Evolutionary conservation across 805 yeast species (phyloP), one percentile per base, ranked within the genome.

Genomic region (Torulaspora gathmanii): DNA sequence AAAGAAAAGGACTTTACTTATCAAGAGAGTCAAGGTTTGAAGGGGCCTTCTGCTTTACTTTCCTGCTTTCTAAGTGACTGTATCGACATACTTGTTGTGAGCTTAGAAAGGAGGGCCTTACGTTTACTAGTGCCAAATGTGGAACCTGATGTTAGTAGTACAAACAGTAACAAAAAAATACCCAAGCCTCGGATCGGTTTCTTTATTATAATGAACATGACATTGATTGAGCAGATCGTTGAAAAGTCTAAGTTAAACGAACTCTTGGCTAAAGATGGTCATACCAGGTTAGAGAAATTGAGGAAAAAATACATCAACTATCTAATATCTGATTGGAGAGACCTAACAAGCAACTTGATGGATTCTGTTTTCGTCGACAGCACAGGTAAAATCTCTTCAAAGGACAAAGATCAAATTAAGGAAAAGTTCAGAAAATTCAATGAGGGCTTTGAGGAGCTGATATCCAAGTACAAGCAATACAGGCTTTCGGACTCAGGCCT

Each of bases 351-450:
- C 17, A 74, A 78, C 42, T 72, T 91, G 39, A 81, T 91, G 74
- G 95, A 85, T 55, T 84, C 95, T 1, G 80, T 83, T 11, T 80
- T 80, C 25, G 72, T 75, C 16, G 71, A 72, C 42, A 73, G 77
- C 33, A 45, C 63, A 15, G 77, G 75, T 28, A 75, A 70, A 52
- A 61, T 69, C 51, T 69, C 79, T 36, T 79, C 80, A n/a, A 84
- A 86, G 53, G 95, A 88, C 52, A 78, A 80, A 51, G 96, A 88
- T 43, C 78, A 73, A 40, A 78, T 88, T 45, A 93, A 91, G 58
- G 96, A 93, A 49, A 79, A 86, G 58, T 88, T 87, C 68, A 78
- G 77, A 52, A 82, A 76, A 47, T 93, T 91, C 69, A 91, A 90
- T 61, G 78, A 78, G 23, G 83, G 82, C 35, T 86, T 93, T 60